Evolutionary conservation across 2,329 filamentous ascomycete genomes (phyloP), one percentile per base, ranked within the genome.

Genomic region (Dactylellina drechsleri): DNA sequence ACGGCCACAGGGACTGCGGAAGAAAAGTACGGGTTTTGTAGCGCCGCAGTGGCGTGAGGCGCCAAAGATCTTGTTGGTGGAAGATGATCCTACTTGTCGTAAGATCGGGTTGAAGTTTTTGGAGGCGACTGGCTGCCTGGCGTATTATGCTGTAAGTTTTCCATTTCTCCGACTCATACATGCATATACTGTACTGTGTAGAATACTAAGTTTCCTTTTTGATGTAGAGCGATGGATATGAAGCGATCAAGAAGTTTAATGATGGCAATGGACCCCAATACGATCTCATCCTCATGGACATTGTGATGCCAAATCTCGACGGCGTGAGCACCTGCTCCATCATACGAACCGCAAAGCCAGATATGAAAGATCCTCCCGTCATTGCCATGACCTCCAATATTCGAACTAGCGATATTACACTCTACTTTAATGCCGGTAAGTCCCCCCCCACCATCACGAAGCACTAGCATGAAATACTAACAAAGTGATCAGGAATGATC

Each of bases 311-410:
- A 4, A 91, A 93, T 77, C 85, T 98, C 64, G 95, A 98, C 80
- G 95, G 95, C 78, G 93, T 98, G 4, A 97, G 93, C 15, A 94
- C 95, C 1, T 97, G 93, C 68, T 92, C 95, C 80, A 89, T 97
- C 76, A 97, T 99, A 77, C 89, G 94, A 62, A 88, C 89, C 43
- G 45, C 36, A 10, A 66, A 53, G 16, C 71, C 57, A 15, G 64
- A 67, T 12, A 67, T 67, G 64, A 59, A 53, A 40, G 88, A 89
- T 4, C 89, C 91, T 18, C 95, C 95, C 0, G 96, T 99, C 79
- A 92, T 99, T 71, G 95, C 95, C 54, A 98, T 99, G 95, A 99
- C 95, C 2, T 97, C 94, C 2, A 99, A 98, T 81, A 98, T 99
- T 77, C 88, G 95, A 77, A 93, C 92, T 75, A 94, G 97, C 80